Evolutionary conservation across 805 yeast species (phyloP).

Genomic region (Kodamaea leandrae): DNA sequence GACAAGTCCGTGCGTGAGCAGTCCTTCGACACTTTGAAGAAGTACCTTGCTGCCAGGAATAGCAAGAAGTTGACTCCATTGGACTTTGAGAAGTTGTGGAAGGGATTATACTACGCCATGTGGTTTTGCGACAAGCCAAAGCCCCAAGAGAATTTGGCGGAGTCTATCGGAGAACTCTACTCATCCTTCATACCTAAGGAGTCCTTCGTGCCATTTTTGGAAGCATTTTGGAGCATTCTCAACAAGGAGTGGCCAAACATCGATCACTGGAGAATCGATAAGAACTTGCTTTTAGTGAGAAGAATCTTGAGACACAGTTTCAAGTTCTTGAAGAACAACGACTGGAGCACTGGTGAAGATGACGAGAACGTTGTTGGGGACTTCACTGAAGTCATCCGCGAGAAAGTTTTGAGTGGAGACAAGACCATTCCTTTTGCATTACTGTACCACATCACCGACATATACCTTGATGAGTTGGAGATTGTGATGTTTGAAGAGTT

Average conservation of each 20-base stretch:
- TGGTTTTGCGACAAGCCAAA: slow-evolving; percentile 95
- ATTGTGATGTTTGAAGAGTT: slow-evolving; percentile 52
- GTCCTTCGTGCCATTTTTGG: slow-evolving; percentile 51
- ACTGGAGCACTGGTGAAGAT: slow-evolving; percentile 61
- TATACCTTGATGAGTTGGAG: slow-evolving; percentile 81
- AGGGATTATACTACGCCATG: slow-evolving; percentile 92
- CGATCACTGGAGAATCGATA: slow-evolving; percentile 86
- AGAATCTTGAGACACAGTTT: slow-evolving; percentile 67
- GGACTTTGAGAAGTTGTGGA: slow-evolving; percentile 86
- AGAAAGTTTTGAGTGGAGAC: slow-evolving; percentile 57
- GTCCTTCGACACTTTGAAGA: slow-evolving; percentile 64
- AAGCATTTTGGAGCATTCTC: slow-evolving; percentile 80
- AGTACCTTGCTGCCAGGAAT: slow-evolving; percentile 46
- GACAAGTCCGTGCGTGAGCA: slow-evolving; percentile 71
- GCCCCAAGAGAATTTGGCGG: slow-evolving; percentile 85
- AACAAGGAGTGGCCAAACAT: slow-evolving; percentile 78
- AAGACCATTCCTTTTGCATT: slow-evolving; percentile 66
- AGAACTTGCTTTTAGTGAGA: slow-evolving; percentile 78
- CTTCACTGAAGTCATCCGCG: slow-evolving; percentile 43
- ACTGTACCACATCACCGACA: slow-evolving; percentile 81
- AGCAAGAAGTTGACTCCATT: slow-evolving; percentile 42
- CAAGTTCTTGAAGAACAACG: slow-evolving; percentile 47
- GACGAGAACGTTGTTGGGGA: slow-evolving; percentile 41
- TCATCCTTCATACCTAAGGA: slow-evolving; percentile 41
- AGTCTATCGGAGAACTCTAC: slow-evolving; percentile 59